phyloP scores from a whole-genome alignment of 2,329 filamentous ascomycete species.

The Arthroderma sp. region DNA sequence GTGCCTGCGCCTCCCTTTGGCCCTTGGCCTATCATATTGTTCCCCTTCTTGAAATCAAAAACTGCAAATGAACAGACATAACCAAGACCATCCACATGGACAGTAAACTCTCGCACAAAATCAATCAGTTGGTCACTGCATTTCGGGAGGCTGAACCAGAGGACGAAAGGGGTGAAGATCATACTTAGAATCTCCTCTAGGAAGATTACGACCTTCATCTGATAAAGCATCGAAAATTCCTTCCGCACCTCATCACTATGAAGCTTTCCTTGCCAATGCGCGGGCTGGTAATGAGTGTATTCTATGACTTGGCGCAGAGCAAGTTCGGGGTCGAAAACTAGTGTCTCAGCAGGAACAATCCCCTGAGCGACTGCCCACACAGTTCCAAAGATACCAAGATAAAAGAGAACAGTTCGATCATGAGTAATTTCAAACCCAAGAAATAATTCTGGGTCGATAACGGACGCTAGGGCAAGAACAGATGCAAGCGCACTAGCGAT shows the following conservation, averaged over 20 bases:
- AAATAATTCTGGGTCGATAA: conserved; percentile 85
- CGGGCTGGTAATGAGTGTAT: conserved; percentile 82
- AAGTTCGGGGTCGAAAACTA: conserved; percentile 83
- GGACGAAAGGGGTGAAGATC: conserved; percentile 76
- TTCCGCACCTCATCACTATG: conserved; percentile 86
- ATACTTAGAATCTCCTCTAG: conserved; percentile 86
- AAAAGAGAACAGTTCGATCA: conserved; percentile 81
- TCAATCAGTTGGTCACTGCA: conserved; percentile 90
- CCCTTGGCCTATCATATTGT: conserved; percentile 38
- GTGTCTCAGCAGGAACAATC: conserved; percentile 72
- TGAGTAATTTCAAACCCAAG: conserved; percentile 82
- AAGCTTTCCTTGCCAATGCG: conserved; percentile 77
- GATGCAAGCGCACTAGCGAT: conserved; percentile 75
- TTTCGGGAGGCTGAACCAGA: conserved; percentile 73
- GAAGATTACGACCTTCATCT: conserved; percentile 84
- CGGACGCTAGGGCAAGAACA: conserved; percentile 66
- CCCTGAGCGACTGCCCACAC: conserved; percentile 75
- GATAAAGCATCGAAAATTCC: conserved; percentile 82
- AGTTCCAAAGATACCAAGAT: conserved; percentile 67
- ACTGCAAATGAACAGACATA: conserved; percentile 96
- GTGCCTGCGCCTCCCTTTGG: conserved; percentile 22
- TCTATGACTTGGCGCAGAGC: conserved; percentile 79
- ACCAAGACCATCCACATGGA: conserved; percentile 90
- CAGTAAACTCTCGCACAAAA: conserved; percentile 95
- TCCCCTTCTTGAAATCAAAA: conserved; percentile 85